phyloP scores from a whole-genome alignment of 2,329 filamentous ascomycete species.

The Colletotrichum navitas region DNA sequence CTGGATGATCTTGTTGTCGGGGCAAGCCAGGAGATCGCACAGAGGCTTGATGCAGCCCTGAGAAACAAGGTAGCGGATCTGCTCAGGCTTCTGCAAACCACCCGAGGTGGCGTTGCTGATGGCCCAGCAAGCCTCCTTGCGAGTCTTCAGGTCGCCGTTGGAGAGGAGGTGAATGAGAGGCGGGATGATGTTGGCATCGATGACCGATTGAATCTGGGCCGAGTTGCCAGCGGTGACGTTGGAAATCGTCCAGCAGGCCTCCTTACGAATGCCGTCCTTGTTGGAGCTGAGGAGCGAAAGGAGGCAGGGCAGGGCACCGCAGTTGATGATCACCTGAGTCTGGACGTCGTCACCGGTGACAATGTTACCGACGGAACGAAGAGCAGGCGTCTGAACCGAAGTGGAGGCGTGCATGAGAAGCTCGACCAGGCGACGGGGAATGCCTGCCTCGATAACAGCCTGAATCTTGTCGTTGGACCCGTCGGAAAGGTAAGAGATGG shows the following conservation, averaged over 20 bases:
- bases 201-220: constrained; percentile 94
- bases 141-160: constrained; percentile 98
- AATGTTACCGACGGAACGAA: constrained; percentile 98
- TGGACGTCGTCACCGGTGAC: constrained; percentile 98
- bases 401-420: constrained; percentile 98
- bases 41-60: constrained; percentile 98
- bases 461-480: constrained; percentile 99
- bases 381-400: constrained; percentile 96
- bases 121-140: constrained; percentile 99
- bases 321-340: constrained; percentile 99
- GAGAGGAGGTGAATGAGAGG: constrained; percentile 95
- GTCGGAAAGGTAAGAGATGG: constrained; percentile 97
- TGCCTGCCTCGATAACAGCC: constrained; percentile 97
- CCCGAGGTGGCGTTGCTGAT: constrained; percentile 99
- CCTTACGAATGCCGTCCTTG: constrained; percentile 99
- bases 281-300: constrained; percentile 93
- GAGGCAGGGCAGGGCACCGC: constrained; percentile 91
- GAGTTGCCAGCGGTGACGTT: constrained; percentile 99
- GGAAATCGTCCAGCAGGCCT: constrained; percentile 99
- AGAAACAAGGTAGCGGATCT: constrained; percentile 93
- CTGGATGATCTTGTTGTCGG: constrained; percentile 99
- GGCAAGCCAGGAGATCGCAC: constrained; percentile 93
- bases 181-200: constrained; percentile 96
- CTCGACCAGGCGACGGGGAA: constrained; percentile 95
- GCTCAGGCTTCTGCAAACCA: constrained; percentile 97